Evolutionary conservation across 768 basidiomycete genomes (phyloP), one percentile per base, ranked within the genome.

Genomic region (Lactarius hatsudake): DNA sequence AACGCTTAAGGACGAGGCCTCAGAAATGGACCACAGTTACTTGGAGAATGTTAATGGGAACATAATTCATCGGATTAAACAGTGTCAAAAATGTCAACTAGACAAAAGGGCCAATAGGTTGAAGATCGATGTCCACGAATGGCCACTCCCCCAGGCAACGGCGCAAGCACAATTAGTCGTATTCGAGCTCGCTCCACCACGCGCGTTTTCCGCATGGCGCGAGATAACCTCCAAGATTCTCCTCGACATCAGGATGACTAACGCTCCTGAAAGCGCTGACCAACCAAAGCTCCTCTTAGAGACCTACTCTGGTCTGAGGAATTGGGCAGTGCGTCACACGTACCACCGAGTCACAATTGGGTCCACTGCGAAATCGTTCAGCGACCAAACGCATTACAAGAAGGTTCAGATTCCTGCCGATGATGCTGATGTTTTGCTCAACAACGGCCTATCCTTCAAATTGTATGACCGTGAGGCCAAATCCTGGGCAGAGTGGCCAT

Each of bases 121-220:
- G 48, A 23, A 12, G 20, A 63, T 63, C 38, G 53, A 23, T 40
- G 54, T 63, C 20, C 38, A 42, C 8, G 51, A 53, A 53, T 53
- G 51, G 26, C 51, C 51, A 26, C 51, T 53, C 2, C 51, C 51
- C 5, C 51, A 26, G 23, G 13, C 26, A 2, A 26, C 26, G 13
- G 13, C 2, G 17, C 12, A 32, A 20, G 36, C 62, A 17, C 34
- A 34, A 15, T 15, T 23, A 15, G 23, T 13, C 6, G 15, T 53
- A 13, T 53, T 53, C 23, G 51, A 53, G 2, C 23, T 53, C 2
- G 5, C 23, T n/a, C 32, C 28, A 13, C 62, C 62, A 18, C 32
- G 34, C 20, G 38, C 40, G 6, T 63, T 63, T 28, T 54, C 62
- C 18, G 3, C 34, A 17, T 63, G 62, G 62, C 48, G 62, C 13